Evolutionary conservation across 2,329 filamentous ascomycete genomes (phyloP), one percentile per base, ranked within the genome.

Genomic region (Exophiala oligosperma): DNA sequence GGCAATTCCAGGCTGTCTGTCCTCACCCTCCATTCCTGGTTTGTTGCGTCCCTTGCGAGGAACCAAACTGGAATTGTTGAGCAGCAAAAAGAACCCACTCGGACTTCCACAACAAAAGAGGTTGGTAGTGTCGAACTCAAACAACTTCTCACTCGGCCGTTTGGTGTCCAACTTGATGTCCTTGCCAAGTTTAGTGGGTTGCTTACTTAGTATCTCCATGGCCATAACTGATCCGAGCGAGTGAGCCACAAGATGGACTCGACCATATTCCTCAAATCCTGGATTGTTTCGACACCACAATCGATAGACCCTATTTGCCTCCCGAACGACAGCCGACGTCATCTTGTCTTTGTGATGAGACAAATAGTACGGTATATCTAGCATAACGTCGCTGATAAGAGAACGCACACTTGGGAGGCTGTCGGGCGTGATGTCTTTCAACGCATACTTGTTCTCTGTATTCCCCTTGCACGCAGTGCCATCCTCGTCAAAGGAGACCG

Each of bases 311-410:
- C 93, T 85, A 69, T 99, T 99, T 6, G 94, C 93, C 76, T 99
- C 94, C 58, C 83, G 83, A 41, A 96, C 87, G 49, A 97, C 86
- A 1, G 94, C 92, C 44, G 87, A 83, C 51, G 96, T 89, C 92
- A 99, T 97, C 73, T 92, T 96, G 3, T 88, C 84, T 69, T 97
- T 96, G 74, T 97, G 93, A 59, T 95, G 90, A 0, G 93, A 97
- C 76, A 99, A 87, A 75, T 97, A 99, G 71, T 96, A 97, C 0
- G 94, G 94, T 50, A 99, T 93, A 71, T 99, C 94, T 50, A 97
- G 88, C 91, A 99, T 97, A 67, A 99, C 91, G 72, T 99, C 94
- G 43, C 90, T 95, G 61, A 99, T 95, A 70, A 99, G 86, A 69
- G 89, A 91, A 47, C 94, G 87, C n/a, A 99, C 89, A 0, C 91